phyloP scores from a whole-genome alignment of 345 rosid species.

The Camelina hispida region DNA sequence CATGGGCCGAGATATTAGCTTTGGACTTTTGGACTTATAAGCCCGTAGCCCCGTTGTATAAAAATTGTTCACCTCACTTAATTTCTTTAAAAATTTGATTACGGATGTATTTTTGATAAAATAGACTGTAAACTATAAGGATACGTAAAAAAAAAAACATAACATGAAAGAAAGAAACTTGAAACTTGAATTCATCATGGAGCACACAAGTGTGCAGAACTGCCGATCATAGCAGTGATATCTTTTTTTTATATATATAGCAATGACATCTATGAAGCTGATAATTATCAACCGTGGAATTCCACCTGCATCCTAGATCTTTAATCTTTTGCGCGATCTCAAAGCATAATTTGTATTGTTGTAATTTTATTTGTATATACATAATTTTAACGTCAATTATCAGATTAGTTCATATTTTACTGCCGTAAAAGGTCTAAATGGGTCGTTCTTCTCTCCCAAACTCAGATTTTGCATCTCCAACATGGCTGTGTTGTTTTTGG shows the following conservation, averaged over 20 bases:
- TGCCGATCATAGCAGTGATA: neutral
- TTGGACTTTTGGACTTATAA: neutral
- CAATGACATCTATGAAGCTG: neutral
- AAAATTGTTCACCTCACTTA: neutral
- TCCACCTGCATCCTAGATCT: conserved; percentile 3
- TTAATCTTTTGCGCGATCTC: neutral
- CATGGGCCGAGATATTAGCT: neutral
- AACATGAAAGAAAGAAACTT: neutral
- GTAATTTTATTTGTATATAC: no score
- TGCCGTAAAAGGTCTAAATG: no score
- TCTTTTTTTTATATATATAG: no score
- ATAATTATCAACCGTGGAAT: neutral
- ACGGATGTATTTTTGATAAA: no score
- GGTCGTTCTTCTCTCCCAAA: no score
- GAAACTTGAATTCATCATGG: conserved; percentile 10
- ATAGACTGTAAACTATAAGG: neutral
- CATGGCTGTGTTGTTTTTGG: no score
- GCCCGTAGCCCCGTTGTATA: neutral
- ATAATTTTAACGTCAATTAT: no score
- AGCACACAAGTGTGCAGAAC: conserved; percentile 2
- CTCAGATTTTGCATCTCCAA: no score
- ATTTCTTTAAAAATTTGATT: no score
- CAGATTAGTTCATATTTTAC: no score
- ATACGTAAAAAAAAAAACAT: neutral
- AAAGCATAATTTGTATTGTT: no score